Conservation (phyloP, 2,329 filamentous ascomycete species). For the Calonectria pteridis region DNA sequence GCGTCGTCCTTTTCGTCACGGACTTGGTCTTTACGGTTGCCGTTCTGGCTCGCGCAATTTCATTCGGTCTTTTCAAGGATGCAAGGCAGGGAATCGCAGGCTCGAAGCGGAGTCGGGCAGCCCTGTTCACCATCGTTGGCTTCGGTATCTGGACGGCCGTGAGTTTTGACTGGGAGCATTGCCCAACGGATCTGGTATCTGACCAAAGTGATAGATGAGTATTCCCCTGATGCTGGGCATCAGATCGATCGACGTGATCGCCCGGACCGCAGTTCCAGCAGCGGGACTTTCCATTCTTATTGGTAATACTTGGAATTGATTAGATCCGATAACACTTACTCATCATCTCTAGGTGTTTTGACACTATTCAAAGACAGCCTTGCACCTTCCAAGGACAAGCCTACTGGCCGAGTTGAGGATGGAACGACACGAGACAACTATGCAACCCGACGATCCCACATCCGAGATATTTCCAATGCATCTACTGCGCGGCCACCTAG, state of each 20-base stretch:
- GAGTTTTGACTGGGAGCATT: constrained; percentile 44
- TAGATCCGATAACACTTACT: constrained; percentile 1
- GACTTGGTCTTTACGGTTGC: constrained; percentile 60
- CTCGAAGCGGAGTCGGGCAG: constrained; percentile 52
- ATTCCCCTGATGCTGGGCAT: constrained; percentile 64
- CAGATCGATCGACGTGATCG: constrained; percentile 54
- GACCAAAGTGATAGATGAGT: constrained; percentile 58
- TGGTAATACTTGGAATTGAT: constrained; percentile 51
- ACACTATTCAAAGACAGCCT: constrained; percentile 49
- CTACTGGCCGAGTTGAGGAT: constrained; percentile 12
- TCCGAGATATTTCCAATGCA: constrained; percentile 50
- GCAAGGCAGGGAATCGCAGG: constrained; percentile 44
- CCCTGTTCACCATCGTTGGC: constrained; percentile 57
- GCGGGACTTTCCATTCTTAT: constrained; percentile 63
- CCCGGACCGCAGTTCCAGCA: constrained; percentile 64
- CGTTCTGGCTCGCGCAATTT: constrained; percentile 57
- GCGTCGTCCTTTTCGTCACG: constrained; percentile 58
- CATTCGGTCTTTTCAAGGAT: constrained; percentile 50
- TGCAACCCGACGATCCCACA: constrained; percentile 30
- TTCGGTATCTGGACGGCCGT: constrained; percentile 68
- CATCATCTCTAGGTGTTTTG: constrained; percentile 46
- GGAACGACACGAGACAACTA: constrained; percentile 17
- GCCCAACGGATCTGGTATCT: not conserved
- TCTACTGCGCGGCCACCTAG: constrained; percentile 59
- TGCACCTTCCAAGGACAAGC: constrained; percentile 22